phyloP scores from a whole-genome alignment of 164 flowering plant species.

The Protea cynaroides region DNA sequence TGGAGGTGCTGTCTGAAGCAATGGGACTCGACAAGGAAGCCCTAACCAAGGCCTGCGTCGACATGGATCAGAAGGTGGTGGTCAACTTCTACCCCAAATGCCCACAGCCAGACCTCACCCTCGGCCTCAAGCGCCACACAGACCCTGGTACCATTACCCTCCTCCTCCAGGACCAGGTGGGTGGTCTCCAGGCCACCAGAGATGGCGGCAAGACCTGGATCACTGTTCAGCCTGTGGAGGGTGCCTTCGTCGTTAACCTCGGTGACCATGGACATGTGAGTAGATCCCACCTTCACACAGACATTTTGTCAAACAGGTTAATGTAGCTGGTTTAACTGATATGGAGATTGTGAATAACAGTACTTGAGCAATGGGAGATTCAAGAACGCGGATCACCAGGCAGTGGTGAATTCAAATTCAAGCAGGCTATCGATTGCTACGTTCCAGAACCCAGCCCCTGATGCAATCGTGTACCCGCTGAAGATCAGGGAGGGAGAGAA shows the following conservation, averaged over 20 bases:
- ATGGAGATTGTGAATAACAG: background rate
- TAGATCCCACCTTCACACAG: background rate
- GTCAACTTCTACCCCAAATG: constrained; percentile 10
- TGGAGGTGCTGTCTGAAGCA: constrained; percentile 7
- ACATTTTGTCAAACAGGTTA: too few relatives aligned
- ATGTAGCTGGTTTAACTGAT: too few relatives aligned
- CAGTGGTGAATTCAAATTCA: constrained; percentile 6
- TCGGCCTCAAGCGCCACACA: constrained; percentile 10
- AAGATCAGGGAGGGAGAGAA: constrained; percentile 7
- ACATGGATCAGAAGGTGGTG: constrained; percentile 13
- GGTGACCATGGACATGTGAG: constrained; percentile 13
- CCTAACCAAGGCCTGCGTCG: constrained; percentile 7
- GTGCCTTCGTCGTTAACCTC: constrained; percentile 10
- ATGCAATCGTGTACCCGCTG: constrained; percentile 8
- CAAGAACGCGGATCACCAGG: constrained; percentile 9
- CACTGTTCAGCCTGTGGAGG: constrained; percentile 9
- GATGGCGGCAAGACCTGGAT: constrained; percentile 10
- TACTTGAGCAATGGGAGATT: constrained; percentile 10
- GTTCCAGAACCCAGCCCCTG: constrained; percentile 10
- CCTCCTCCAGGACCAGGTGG: constrained; percentile 13
- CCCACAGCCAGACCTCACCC: constrained; percentile 10
- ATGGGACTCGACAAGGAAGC: constrained; percentile 5
- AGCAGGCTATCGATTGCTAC: constrained; percentile 10
- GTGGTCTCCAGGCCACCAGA: constrained; percentile 9
- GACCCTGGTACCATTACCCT: constrained; percentile 13